Base-by-base conservation (phyloP, 106 monocot species). In the Posidonia australis region DNA sequence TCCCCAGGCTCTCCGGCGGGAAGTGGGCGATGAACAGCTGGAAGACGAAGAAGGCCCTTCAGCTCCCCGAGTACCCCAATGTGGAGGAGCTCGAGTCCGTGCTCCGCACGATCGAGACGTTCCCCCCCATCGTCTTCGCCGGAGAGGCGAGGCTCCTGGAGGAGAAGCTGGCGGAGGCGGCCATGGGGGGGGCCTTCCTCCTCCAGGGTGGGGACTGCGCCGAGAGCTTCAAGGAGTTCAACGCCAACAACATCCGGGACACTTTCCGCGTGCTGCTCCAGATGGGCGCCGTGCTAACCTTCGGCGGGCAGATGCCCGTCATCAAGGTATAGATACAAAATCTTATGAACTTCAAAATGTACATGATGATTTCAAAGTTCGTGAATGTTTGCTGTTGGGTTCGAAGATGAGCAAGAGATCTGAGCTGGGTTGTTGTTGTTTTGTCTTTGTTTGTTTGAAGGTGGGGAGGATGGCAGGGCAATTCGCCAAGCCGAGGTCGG, bases 161-260 rank as follows among this genome's bases (percentile, higher is more conserved):
- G 78, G 90, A 86, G 70, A 65, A 70, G 23, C 65, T 90, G n/a
- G 90, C 67, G 0, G 90, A 90, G 25, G 90, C 90, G 7, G 90
- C 90, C 10, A 25, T 90, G 44, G 90, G 90, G 36, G 72, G 64
- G 21, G 90, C 86, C 1, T 90, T 90, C 78, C 74, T 90, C 21
- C 76, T 90, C 25, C 90, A 90, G 76, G 90, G 90, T 11, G 90
- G 90, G 3, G 90, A 90, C 72, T 90, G 90, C 66, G 90, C 90
- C 42, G 90, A 90, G 86, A 90, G 90, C 74, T 90, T 90, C 78
- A 90, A 90, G 80, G 90, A 90, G 76, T 90, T 86, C 75, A 68
- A 78, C 74, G 86, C 83, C 26, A 81, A 90, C 67, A 90, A 90
- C 68, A 86, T 90, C 64, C 62, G 90, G 20, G 90, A 90, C 63